Evolutionary conservation across 1,139 yeast genomes (phyloP).

Genomic region (Scheffersomyces cryptocercus): DNA sequence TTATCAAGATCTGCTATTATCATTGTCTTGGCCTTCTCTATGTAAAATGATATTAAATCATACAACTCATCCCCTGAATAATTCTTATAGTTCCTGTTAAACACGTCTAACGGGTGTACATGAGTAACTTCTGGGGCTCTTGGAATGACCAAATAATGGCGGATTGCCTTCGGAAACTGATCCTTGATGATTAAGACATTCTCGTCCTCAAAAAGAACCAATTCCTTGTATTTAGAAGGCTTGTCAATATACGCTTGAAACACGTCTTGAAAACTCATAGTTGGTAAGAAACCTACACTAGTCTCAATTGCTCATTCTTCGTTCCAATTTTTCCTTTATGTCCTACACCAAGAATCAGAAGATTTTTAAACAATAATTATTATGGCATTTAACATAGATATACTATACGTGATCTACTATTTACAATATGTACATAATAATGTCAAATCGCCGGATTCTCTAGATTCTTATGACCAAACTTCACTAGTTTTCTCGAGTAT

Average conservation of each 20-base stretch:
- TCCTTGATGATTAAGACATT: slow-evolving; percentile 61
- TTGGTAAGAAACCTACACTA: background rate
- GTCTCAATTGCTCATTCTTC: too few species aligned
- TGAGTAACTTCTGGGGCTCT: slow-evolving; percentile 40
- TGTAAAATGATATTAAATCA: slow-evolving; percentile 32
- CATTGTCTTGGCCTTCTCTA: slow-evolving; percentile 42
- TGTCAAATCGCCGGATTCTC: too few species aligned
- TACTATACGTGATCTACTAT: too few species aligned
- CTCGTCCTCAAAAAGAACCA: slow-evolving; percentile 46
- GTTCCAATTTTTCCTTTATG: too few species aligned
- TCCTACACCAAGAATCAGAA: too few species aligned
- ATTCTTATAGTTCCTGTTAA: slow-evolving; percentile 28
- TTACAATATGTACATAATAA: too few species aligned
- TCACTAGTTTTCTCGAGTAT: too few species aligned
- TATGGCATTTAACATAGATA: too few species aligned
- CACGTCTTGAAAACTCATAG: slow-evolving; percentile 38
- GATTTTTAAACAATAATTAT: too few species aligned
- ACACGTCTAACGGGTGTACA: slow-evolving; percentile 56
- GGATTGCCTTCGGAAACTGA: slow-evolving; percentile 60
- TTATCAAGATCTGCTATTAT: slow-evolving; percentile 36
- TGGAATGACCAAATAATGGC: slow-evolving; percentile 67
- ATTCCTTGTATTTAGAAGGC: slow-evolving; percentile 21
- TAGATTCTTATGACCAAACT: too few species aligned
- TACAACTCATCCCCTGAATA: slow-evolving; percentile 25
- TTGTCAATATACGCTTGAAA: slow-evolving; percentile 35